phyloP scores from a whole-genome alignment of 2,329 filamentous ascomycete species.

The Colletotrichum tanaceti region DNA sequence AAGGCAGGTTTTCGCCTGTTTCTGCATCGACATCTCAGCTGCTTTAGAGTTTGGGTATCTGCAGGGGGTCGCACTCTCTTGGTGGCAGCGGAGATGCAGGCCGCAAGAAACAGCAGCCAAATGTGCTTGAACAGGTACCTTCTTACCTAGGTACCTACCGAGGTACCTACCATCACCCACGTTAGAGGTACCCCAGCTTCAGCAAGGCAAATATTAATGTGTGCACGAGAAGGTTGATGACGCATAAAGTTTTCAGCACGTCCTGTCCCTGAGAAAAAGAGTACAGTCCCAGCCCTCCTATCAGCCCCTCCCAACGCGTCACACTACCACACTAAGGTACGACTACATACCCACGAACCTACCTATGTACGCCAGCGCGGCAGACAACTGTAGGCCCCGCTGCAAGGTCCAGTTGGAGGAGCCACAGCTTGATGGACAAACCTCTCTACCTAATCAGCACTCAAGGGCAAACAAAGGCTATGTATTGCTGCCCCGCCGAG shows the following conservation, averaged over 20 bases:
- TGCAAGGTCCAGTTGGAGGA: constrained; percentile 34
- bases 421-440: constrained; percentile 12
- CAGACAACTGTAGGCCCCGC: constrained; percentile 18
- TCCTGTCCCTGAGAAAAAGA: constrained; percentile 7
- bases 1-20: background rate
- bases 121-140: background rate
- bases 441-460: constrained; percentile 4
- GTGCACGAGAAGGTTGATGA: background rate
- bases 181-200: too few species aligned
- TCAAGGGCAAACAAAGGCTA: background rate
- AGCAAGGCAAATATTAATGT: too few species aligned
- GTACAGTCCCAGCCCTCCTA: constrained; percentile 16
- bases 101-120: background rate
- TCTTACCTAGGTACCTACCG: too few species aligned
- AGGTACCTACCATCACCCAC: too few species aligned
- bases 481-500: constrained; percentile 6
- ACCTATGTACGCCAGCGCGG: too few species aligned
- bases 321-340: too few species aligned
- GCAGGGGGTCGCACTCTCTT: constrained; percentile 17
- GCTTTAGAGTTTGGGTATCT: constrained; percentile 36
- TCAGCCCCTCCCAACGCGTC: constrained; percentile 27
- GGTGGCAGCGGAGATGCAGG: constrained; percentile 5
- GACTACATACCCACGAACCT: too few species aligned
- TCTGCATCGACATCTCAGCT: constrained; percentile 30
- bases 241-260: constrained; percentile 30